Evolutionary conservation across 2,329 filamentous ascomycete species (phyloP).

Genomic region (Aspergillus floridensis): DNA sequence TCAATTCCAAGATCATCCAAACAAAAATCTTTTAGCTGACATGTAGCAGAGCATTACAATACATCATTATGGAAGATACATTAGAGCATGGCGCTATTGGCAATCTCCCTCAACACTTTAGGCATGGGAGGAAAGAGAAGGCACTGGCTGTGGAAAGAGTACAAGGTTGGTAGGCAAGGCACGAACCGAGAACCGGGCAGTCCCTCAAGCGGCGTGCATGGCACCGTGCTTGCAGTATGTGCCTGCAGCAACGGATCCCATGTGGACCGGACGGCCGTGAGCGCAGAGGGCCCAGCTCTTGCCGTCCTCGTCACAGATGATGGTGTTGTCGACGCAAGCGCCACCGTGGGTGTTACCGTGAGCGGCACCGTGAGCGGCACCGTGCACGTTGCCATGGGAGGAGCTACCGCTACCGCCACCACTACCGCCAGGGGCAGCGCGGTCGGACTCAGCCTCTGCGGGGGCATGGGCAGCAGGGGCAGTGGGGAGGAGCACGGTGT

Average conservation of each 20-base stretch:
- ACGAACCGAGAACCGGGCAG: background rate
- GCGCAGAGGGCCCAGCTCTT: slow-evolving; percentile 36
- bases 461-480: background rate
- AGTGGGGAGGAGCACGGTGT: background rate
- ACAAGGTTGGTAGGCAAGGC: background rate
- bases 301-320: slow-evolving; percentile 35
- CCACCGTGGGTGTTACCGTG: background rate
- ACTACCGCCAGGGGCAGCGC: slow-evolving; percentile 7
- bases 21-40: background rate
- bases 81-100: background rate
- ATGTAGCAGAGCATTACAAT: background rate
- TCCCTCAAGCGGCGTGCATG: slow-evolving; percentile 13
- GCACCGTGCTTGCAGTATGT: slow-evolving; percentile 32
- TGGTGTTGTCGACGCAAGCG: slow-evolving; percentile 28
- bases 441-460: background rate
- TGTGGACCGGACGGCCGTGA: slow-evolving; percentile 29
- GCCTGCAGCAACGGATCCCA: slow-evolving; percentile 40
- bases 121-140: background rate
- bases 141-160: no score
- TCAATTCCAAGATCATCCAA: background rate
- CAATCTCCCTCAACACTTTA: background rate
- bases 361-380: background rate
- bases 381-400: background rate
- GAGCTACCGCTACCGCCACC: background rate
- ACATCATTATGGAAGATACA: background rate